Percentiles rank a stretch among this genome's conserved stretches.
These are phyloP conservation scores for Trametes gibbosa DNA, from an alignment of 768 basidiomycete species.

Conservation along the genomic window DNA sequence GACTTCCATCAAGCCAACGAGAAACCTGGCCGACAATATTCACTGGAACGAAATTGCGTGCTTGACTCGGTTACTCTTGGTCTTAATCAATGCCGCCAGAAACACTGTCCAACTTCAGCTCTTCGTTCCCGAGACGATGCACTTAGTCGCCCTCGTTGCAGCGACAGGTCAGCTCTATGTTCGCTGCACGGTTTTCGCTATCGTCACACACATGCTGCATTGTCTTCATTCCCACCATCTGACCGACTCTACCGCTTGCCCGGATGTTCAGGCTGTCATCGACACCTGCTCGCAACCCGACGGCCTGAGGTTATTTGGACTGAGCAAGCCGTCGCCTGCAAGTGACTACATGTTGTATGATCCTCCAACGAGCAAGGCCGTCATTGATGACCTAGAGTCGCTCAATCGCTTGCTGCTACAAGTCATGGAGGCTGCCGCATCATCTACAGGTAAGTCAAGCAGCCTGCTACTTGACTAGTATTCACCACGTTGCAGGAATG, in stretches of 20 bases:
- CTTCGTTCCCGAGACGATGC: conserved; percentile 79
- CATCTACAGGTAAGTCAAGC: conserved; percentile 55
- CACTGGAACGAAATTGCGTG: conserved; percentile 84
- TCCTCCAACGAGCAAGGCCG: conserved; percentile 48
- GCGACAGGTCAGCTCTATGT: conserved; percentile 72
- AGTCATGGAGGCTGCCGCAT: conserved; percentile 62
- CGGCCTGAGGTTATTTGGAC: conserved; percentile 69
- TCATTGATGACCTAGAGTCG: conserved; percentile 64
- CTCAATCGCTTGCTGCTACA: conserved; percentile 62
- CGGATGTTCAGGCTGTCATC: conserved; percentile 62
- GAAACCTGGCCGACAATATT: conserved; percentile 62
- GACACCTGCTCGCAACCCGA: conserved; percentile 56
- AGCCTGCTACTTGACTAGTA: neutral
- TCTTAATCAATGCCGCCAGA: conserved; percentile 65
- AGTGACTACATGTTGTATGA: conserved; percentile 68
- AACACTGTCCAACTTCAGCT: conserved; percentile 67
- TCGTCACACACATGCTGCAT: conserved; percentile 80
- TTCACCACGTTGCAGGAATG: conserved; percentile 45
- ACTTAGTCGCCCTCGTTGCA: conserved; percentile 75
- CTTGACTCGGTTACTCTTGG: conserved; percentile 69
- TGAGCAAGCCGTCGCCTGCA: conserved; percentile 56
- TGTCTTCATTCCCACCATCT: conserved; percentile 60
- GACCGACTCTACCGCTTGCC: conserved; percentile 52
- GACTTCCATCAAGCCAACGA: conserved; percentile 61
- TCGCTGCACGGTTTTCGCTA: conserved; percentile 78